Conservation (phyloP, 805 yeast species). For the Barnettozyma sp. region DNA sequence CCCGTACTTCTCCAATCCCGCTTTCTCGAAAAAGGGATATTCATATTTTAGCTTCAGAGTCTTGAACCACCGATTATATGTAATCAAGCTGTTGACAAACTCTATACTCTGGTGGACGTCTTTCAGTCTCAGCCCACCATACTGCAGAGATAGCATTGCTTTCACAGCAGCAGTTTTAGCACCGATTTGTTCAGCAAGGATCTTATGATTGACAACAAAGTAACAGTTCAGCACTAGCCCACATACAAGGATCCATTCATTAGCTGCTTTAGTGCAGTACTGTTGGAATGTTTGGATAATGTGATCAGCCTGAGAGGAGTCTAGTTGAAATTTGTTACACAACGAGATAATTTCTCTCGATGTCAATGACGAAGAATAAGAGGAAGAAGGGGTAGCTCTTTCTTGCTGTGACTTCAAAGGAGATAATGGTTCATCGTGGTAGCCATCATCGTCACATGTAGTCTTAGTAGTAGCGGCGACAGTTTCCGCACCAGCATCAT, state of each 20-base stretch:
- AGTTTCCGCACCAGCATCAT: no score
- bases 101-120: slow-evolving; percentile 49
- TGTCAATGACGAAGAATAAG: no score
- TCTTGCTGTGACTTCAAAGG: neutral
- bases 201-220: slow-evolving; percentile 43
- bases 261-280: slow-evolving; percentile 47
- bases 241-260: slow-evolving; percentile 64
- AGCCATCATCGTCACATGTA: no score
- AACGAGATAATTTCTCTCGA: slow-evolving; percentile 39
- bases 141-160: slow-evolving; percentile 45
- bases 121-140: slow-evolving; percentile 43
- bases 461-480: no score
- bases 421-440: no score
- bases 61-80: slow-evolving; percentile 56
- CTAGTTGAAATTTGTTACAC: slow-evolving; percentile 60
- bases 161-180: slow-evolving; percentile 41
- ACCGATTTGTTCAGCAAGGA: slow-evolving; percentile 41
- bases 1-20: slow-evolving; percentile 24
- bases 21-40: slow-evolving; percentile 23
- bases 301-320: slow-evolving; percentile 41
- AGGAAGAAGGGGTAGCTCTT: no score
- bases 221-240: slow-evolving; percentile 59
- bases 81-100: slow-evolving; percentile 46
- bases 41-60: slow-evolving; percentile 42
- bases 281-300: slow-evolving; percentile 44